phyloP scores from a whole-genome alignment of 768 basidiomycete genomes.

The Favolaschia claudopus region DNA sequence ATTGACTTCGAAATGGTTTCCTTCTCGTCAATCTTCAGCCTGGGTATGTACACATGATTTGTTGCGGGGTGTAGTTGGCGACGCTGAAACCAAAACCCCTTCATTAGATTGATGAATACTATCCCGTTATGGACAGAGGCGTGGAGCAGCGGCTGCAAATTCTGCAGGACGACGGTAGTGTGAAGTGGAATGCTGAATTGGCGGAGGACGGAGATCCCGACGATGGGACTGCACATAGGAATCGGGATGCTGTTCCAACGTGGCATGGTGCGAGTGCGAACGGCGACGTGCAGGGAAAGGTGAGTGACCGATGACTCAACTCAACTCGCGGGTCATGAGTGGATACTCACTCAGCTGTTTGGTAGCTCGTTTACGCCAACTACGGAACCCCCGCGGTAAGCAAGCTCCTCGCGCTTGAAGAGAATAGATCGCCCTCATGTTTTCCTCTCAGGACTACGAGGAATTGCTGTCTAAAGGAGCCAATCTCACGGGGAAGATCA shows the following conservation, averaged over 20 bases:
- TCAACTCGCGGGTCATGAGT: neutral
- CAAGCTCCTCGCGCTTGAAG: neutral
- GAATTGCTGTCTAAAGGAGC: conserved; percentile 69
- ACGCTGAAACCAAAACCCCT: neutral
- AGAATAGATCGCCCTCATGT: neutral
- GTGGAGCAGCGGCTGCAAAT: conserved; percentile 74
- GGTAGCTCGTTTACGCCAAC: conserved; percentile 75
- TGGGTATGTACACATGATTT: conserved; percentile 60
- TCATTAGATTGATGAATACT: conserved; percentile 77
- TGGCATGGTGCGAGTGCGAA: conserved; percentile 87
- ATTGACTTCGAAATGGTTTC: conserved; percentile 49
- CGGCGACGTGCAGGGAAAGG: conserved; percentile 74
- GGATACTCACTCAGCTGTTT: neutral
- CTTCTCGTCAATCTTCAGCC: conserved; percentile 59
- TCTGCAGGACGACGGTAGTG: conserved; percentile 60
- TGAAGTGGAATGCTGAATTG: conserved; percentile 75
- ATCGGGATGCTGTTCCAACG: conserved; percentile 72
- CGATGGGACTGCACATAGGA: conserved; percentile 76
- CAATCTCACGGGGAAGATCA: conserved; percentile 79
- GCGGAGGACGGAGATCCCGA: conserved; percentile 72
- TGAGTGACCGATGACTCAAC: no score
- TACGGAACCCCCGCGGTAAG: conserved; percentile 73
- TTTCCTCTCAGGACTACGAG: conserved; percentile 47
- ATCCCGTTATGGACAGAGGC: conserved; percentile 85
- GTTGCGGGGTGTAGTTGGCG: neutral